These are phyloP conservation scores for Eutypa lata DNA, from an alignment of 2,329 filamentous ascomycete species.

Conservation along the genomic window DNA sequence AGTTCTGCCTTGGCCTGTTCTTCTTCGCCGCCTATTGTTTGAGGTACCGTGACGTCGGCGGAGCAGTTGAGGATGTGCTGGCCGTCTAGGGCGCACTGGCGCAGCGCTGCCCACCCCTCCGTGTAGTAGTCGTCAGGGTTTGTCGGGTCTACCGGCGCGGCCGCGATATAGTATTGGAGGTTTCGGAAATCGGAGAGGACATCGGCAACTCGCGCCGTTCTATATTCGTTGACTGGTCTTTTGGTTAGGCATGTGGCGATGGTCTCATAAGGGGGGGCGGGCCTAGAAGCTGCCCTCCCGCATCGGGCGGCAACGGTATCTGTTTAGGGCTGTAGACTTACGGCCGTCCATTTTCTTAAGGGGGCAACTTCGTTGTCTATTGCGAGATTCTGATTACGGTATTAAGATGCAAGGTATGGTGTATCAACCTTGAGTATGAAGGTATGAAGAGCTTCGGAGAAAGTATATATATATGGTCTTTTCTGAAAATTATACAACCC, in stretches of 20 bases:
- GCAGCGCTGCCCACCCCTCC: slow-evolving; percentile 59
- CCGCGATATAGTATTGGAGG: slow-evolving; percentile 61
- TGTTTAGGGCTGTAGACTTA: slow-evolving; percentile 20
- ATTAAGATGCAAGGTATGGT: slow-evolving; percentile 2
- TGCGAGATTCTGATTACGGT: slow-evolving; percentile 8
- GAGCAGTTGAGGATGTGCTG: slow-evolving; percentile 64
- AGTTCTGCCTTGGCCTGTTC: slow-evolving; percentile 62
- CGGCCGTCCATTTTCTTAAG: slow-evolving; percentile 28
- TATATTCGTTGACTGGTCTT: slow-evolving; percentile 55
- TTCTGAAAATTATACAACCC: no score
- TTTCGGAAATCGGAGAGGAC: slow-evolving; percentile 60
- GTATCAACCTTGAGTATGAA: neutral
- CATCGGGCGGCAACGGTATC: slow-evolving; percentile 1
- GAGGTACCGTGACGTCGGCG: slow-evolving; percentile 58
- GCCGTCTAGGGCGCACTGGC: slow-evolving; percentile 61
- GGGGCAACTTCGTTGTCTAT: neutral
- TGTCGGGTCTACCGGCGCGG: slow-evolving; percentile 50
- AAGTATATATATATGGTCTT: neutral
- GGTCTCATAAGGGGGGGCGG: neutral
- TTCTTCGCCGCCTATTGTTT: slow-evolving; percentile 48
- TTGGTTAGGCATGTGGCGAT: slow-evolving; percentile 14
- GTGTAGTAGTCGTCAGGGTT: slow-evolving; percentile 60
- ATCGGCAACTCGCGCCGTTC: slow-evolving; percentile 58
- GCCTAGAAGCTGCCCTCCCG: neutral
- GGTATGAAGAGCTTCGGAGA: neutral